Percentiles rank a stretch among this genome's conserved stretches.
These are phyloP conservation scores for Yamadazyma akitaensis DNA, from an alignment of 805 yeast genomes.

Conservation along the genomic window DNA sequence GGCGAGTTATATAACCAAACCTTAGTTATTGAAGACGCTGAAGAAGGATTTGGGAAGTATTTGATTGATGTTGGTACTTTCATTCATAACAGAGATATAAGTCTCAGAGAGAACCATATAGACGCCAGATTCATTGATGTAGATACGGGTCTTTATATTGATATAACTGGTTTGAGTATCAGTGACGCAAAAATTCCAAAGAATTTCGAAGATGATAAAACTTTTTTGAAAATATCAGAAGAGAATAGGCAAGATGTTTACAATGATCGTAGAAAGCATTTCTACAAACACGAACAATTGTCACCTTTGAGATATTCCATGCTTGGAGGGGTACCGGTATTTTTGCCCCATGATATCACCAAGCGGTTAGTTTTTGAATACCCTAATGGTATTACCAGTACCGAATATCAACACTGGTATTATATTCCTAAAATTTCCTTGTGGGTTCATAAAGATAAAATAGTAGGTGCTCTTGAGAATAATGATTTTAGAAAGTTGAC, in stretches of 20 bases:
- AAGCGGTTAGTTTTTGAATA: constrained; percentile 20
- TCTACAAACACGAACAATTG: constrained; percentile 46
- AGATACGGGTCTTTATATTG: constrained; percentile 57
- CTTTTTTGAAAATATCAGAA: constrained; percentile 9
- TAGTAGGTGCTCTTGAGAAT: constrained; percentile 12
- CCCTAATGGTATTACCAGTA: constrained; percentile 20
- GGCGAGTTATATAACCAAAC: constrained; percentile 28
- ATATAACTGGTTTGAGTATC: constrained; percentile 47
- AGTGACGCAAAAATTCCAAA: constrained; percentile 21
- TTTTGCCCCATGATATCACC: constrained; percentile 23
- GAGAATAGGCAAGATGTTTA: constrained; percentile 17
- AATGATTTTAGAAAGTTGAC: constrained; percentile 11
- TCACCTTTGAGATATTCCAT: constrained; percentile 51
- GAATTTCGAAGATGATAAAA: constrained; percentile 15
- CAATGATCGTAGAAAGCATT: constrained; percentile 62
- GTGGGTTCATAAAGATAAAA: constrained; percentile 14
- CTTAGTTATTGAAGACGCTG: constrained; percentile 29
- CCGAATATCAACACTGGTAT: constrained; percentile 19
- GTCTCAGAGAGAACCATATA: constrained; percentile 26
- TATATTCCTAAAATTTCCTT: constrained; percentile 20
- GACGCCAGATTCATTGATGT: constrained; percentile 57
- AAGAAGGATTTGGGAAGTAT: constrained; percentile 27
- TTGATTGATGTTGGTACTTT: constrained; percentile 31
- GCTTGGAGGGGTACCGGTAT: constrained; percentile 50
- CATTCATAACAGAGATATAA: constrained; percentile 28